A percentile compares a stretch with the other conserved stretches of the same genome.
Evolutionary conservation across 257 asterid genomes (phyloP).

Genomic region (Solanum ossicruentum): DNA sequence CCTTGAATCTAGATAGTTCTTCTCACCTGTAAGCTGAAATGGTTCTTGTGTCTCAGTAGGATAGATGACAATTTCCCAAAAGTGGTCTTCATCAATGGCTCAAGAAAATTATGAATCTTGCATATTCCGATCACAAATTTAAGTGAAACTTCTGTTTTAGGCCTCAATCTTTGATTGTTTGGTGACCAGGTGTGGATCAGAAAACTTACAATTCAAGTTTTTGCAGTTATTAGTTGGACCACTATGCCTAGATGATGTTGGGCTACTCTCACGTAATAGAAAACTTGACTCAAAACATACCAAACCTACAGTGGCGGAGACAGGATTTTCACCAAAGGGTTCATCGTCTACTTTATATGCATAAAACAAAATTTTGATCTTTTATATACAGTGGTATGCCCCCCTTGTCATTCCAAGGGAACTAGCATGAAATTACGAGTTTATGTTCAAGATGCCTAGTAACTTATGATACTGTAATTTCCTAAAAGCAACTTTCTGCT

Average conservation of each 20-base stretch:
- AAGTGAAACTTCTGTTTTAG: background rate
- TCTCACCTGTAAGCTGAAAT: no score
- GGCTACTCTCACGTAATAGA: background rate
- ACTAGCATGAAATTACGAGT: background rate
- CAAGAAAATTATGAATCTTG: no score
- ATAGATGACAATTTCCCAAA: no score
- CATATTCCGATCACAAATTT: background rate
- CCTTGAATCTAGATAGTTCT: no score
- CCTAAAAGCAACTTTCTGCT: background rate
- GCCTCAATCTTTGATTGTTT: background rate
- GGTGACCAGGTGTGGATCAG: background rate
- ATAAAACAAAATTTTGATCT: no score
- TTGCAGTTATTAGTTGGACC: background rate
- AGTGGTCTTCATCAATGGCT: no score
- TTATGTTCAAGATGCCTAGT: background rate
- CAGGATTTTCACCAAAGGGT: no score
- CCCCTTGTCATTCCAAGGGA: background rate
- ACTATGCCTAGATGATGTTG: background rate
- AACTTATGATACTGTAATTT: background rate
- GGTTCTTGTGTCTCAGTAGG: no score
- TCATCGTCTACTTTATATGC: no score
- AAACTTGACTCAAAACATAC: background rate
- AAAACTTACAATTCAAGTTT: background rate
- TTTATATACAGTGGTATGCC: no score
- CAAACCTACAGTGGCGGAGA: background rate